Evolutionary conservation across 129 eudicot genomes (phyloP), one percentile per base, ranked within the genome.

Genomic region (Centella asiatica): DNA sequence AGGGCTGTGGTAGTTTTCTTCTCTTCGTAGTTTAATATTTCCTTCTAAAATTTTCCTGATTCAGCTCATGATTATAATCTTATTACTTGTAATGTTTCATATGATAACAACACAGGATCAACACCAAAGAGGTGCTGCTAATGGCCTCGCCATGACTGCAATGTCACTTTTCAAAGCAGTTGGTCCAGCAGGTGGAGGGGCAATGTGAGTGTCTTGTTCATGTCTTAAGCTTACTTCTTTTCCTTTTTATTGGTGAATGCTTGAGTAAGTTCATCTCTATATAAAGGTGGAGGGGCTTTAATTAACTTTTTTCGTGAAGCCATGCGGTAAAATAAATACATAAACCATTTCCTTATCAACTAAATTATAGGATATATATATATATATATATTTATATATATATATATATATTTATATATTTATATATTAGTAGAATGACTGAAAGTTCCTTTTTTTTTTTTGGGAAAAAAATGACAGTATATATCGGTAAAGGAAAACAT

Each of bases 51-150:
- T 5, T 18, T 56, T 49, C 18, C 10, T 34, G 20, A 44, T 37
- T 24, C 6, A 10, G 23, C 15, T 20, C 9, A 27, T 31, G 23
- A 49, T 19, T 24, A 42, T 23, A 20, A 37, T 33, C 7, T 23
- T 18, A 1, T 66, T 40, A 7, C 39, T 1, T 56, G 15, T 55
- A 28, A 57, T 29, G 20, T 12, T 14, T 31, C 31, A 31, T 44
- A 44, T 27, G 52, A 55, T 34, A 52, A 63, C 36, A 11, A 47
- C 71, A 90, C 71, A 90, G 98, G 94, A 73, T 15, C 98, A 87
- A 80, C 76, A 68, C 64, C 86, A 92, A 78, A 77, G 98, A 64
- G 98, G 98, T 54, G 95, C 96, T 44, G 98, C 98, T 7, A 92
- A 92, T 76, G 98, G 90, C 42, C 44, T 83, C 26, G 39, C 62